Evolutionary conservation across 176 grass and related monocot species (phyloP).

Genomic region (Cymbopogon citratus): DNA sequence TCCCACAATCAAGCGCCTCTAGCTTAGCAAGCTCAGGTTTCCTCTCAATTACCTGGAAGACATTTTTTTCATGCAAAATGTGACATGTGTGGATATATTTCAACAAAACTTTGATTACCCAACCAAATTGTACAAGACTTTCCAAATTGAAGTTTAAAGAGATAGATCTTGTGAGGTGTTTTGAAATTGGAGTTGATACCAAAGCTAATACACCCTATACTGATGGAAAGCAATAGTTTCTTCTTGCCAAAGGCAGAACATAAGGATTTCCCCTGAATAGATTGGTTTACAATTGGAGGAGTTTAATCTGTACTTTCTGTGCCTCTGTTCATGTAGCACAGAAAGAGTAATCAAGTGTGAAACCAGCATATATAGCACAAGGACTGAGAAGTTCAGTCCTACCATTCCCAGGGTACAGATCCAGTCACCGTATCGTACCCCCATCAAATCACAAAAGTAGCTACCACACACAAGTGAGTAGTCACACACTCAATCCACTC

Average conservation of each 20-base stretch:
- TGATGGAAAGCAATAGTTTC: not conserved
- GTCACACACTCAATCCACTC: not conserved
- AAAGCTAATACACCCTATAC: not conserved
- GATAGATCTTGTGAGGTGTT: not conserved
- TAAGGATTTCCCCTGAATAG: not conserved
- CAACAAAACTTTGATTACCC: not conserved
- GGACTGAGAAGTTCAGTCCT: not conserved
- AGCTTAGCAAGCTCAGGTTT: constrained; percentile 82
- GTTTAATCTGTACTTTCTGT: not conserved
- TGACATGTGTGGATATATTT: not conserved
- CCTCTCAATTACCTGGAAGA: constrained; percentile 63
- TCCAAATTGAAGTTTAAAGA: not conserved
- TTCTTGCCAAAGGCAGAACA: not conserved
- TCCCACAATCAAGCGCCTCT: constrained; percentile 82
- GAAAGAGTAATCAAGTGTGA: not conserved
- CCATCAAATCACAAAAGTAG: not conserved
- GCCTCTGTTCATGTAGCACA: not conserved
- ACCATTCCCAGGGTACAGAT: not conserved
- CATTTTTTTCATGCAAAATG: not conserved
- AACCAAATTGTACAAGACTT: not conserved
- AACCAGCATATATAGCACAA: not conserved
- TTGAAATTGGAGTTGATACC: not conserved
- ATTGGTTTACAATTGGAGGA: not conserved
- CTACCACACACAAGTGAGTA: not conserved
- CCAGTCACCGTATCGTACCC: too few relatives aligned